Conservation (phyloP, 2,329 filamentous ascomycete species). For the Exserohilum turcica region DNA sequence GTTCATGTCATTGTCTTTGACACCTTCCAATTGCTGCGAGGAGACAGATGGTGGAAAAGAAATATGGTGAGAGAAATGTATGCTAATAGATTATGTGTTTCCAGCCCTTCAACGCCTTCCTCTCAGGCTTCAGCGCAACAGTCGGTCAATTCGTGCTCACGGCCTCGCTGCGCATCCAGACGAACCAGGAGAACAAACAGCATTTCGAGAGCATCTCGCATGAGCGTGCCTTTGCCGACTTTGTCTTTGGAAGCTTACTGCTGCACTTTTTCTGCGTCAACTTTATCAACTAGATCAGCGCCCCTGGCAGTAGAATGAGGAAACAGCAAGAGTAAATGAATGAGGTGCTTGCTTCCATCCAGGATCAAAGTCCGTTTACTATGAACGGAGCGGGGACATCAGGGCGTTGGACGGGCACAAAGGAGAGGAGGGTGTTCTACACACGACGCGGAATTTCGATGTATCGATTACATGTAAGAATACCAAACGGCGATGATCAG, state of each 20-base stretch:
- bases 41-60: too few relatives aligned
- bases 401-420: neutral
- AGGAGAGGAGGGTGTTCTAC: neutral
- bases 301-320: too few relatives aligned
- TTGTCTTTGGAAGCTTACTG: slow-evolving; percentile 90
- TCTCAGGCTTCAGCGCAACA: slow-evolving; percentile 90
- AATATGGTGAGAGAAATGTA: neutral
- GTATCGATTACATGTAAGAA: slow-evolving; percentile 4
- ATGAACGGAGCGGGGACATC: neutral
- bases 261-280: slow-evolving; percentile 99
- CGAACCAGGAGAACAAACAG: slow-evolving; percentile 77
- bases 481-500: neutral
- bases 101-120: slow-evolving; percentile 97
- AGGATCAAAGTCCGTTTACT: too few relatives aligned
- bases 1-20: too few relatives aligned
- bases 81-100: neutral
- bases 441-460: neutral
- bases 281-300: slow-evolving; percentile 81
- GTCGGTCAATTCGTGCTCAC: slow-evolving; percentile 98
- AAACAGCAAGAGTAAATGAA: neutral
- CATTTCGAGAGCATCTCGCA: slow-evolving; percentile 79
- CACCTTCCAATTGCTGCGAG: too few relatives aligned
- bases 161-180: slow-evolving; percentile 88
- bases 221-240: slow-evolving; percentile 94
- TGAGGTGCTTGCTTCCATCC: too few relatives aligned